Conservation (phyloP, 495 filamentous ascomycete genomes). For the Chaetomium fimeti region DNA sequence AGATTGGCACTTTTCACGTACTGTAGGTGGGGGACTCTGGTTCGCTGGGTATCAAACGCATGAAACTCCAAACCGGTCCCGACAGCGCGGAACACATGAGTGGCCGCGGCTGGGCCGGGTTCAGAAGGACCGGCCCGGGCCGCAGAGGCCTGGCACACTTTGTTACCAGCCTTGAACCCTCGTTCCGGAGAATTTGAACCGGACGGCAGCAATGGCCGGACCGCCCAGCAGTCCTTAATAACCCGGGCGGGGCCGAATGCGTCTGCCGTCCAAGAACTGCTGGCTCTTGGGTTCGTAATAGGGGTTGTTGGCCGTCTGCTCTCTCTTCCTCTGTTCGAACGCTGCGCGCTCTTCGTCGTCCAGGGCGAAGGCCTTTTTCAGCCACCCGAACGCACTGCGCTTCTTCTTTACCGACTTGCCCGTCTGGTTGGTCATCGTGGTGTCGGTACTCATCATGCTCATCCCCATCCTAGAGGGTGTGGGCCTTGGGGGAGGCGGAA, state of each 20-base stretch:
- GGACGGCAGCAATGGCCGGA: not conserved
- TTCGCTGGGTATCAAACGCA: conserved; percentile 18
- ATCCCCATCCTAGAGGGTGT: conserved; percentile 52
- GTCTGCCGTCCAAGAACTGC: conserved; percentile 47
- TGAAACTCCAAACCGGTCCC: conserved; percentile 9
- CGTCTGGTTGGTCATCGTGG: conserved; percentile 34
- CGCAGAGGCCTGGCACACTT: not conserved
- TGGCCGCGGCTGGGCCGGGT: not conserved
- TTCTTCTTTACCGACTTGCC: conserved; percentile 54
- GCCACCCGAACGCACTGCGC: conserved; percentile 58
- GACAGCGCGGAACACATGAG: conserved; percentile 16
- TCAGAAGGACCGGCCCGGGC: conserved; percentile 19
- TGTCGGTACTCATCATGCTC: conserved; percentile 50
- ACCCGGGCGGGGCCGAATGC: conserved; percentile 30
- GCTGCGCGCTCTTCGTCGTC: conserved; percentile 55
- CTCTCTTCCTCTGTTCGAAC: conserved; percentile 48
- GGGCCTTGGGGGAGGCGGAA: conserved; percentile 39
- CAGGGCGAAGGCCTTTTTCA: conserved; percentile 58
- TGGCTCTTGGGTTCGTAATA: conserved; percentile 46
- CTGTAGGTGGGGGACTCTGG: not conserved
- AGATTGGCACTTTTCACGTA: not conserved
- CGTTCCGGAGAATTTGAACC: not conserved
- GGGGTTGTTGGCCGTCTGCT: conserved; percentile 41
- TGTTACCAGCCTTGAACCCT: not conserved
- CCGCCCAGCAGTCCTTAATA: not conserved